Evolutionary conservation across 208 protist genomes (phyloP), one percentile per base, ranked within the genome.

Genomic region (Endotrypanum monterogeii): DNA sequence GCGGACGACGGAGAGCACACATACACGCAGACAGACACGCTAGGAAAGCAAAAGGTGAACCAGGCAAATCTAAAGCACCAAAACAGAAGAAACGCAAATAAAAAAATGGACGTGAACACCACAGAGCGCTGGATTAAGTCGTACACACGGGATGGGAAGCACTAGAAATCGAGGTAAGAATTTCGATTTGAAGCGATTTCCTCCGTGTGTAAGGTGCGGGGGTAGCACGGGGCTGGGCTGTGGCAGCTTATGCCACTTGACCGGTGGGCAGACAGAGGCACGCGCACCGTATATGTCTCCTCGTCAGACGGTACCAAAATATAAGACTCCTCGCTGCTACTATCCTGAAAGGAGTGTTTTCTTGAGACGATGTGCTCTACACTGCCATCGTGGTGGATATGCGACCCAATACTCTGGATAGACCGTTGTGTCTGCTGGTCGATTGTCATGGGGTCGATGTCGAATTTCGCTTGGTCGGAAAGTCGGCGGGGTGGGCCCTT

Each of bases 401-500:
- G 39, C 32, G 75, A 50, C 1, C 44, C 61, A 3, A 67, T 16
- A 25, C 62, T 67, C 52, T 56, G 75, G 62, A 58, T 35, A 7
- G 75, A 67, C 1, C 46, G 55, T 44, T 75, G 75, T 2, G 69
- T 74, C 63, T 71, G 61, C 39, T 71, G 30, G 44, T 74, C 75
- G 23, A 66, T 74, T 23, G 69, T 74, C 30, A 60, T 62, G 18
- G 62, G 44, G 46, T 80, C 67, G 9, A 55, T 37, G 8, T 39
- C 54, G 1, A 55, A 30, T 28, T n/a, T 57, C 2, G 71, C 65
- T 46, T 63, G 73, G 41, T 84, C 72, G 0, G 75, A 60, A 25
- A 83, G 67, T 14, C 79, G 58, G 28, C 68, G 50, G 23, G 83
- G 83, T 35, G 44, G 57, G 8, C 83, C 79, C 51, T 87, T 87